phyloP scores from a whole-genome alignment of 306 rosid species.

The Medicago truncatula region MtrunA17r5.0-ANR NC_053045.1:28143501-28144000 shows the following conservation, averaged over 20 bases:
- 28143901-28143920: background rate
- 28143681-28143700: conserved; percentile 77
- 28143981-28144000: background rate
- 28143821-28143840: background rate
- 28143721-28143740: conserved; percentile 75
- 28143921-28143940: no score
- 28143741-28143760: conserved; percentile 85
- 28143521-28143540: conserved; percentile 41
- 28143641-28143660: conserved; percentile 93
- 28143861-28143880: conserved; percentile 18
- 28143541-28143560: conserved; percentile 91
- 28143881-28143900: background rate
- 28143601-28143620: conserved; percentile 80
- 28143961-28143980: background rate
- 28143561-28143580: conserved; percentile 98
- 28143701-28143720: conserved; percentile 86
- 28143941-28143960: no score
- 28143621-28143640: conserved; percentile 75
- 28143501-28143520: conserved; percentile 22
- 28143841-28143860: background rate
- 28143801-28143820: conserved; percentile 14
- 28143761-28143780: conserved; percentile 63
- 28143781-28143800: conserved; percentile 40
- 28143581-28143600: conserved; percentile 97
- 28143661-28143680: conserved; percentile 93